Base-by-base conservation (phyloP, 495 filamentous ascomycete genomes). In the Rhypophila decipiens region DNA sequence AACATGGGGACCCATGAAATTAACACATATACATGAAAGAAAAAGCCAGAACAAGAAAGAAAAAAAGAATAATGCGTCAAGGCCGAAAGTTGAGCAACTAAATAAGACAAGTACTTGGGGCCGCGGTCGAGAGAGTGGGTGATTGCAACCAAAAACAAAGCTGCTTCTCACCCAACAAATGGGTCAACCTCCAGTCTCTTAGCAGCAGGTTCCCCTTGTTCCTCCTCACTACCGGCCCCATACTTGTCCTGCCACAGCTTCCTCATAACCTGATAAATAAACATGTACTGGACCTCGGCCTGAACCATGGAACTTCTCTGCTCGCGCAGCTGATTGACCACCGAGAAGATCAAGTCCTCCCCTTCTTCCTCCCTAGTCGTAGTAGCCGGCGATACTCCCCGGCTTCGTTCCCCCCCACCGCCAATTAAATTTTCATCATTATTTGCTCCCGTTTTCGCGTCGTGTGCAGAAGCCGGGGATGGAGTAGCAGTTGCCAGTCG, bases 291-390 rank as follows among this genome's bases (percentile, higher is more conserved):
- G 53, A 75, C 64, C 58, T 90, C 86, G 23, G 85, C 84, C 66
- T 97, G 93, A 3, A 99, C 94, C 94, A 97, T 99, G 63, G 84
- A 87, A 78, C 88, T 87, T 31, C 94, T 75, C 69, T 99, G 94
- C 65, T 91, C 78, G 22, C 94, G 78, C 57, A 99, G 74, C 55
- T 71, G 68, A 51, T 95, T 83, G 38, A 99, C 94, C 5, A 83
- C 81, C 13, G 85, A 76, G 52, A 84, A 87, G 12, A 80, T 59
- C 24, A 70, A 62, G 42, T 83, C 77, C 18, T 63, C 61, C 11
- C 59, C 59, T n/a, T 61, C 46, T 24, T 54, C 46, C 33, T 47
- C 52, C 17, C 38, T 38, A 0, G 46, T 24, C 23, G 42, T 46
- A n/a, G 50, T 23, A n/a, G n/a, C n/a, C 3, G 39, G 46, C 15